A percentile compares a stretch with the other conserved stretches of the same genome.
These are phyloP conservation scores for Suillus spraguei DNA, from an alignment of 768 basidiomycete genomes.

Conservation along the genomic window DNA sequence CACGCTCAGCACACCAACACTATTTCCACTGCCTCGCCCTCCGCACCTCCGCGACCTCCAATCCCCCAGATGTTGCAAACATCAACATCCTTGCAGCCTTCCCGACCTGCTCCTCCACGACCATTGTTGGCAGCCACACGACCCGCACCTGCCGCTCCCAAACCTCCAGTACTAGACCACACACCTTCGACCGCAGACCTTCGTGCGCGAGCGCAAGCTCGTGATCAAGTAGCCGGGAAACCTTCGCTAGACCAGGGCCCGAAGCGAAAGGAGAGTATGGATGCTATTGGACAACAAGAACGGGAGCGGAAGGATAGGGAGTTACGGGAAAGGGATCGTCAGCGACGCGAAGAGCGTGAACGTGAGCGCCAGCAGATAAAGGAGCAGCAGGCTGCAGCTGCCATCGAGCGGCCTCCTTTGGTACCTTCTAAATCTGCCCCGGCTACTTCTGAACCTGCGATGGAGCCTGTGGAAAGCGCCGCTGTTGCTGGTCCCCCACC, in stretches of 20 bases:
- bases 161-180: constrained; percentile 44
- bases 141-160: constrained; percentile 55
- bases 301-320: constrained; percentile 35
- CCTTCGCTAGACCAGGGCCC: constrained; percentile 37
- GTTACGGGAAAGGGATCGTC: constrained; percentile 39
- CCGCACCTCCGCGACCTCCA: constrained; percentile 26
- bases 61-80: constrained; percentile 29
- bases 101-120: constrained; percentile 69
- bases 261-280: constrained; percentile 54
- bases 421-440: constrained; percentile 46
- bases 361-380: constrained; percentile 25
- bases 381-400: constrained; percentile 29
- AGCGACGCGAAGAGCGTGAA: constrained; percentile 39
- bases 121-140: constrained; percentile 60
- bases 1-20: constrained; percentile 43
- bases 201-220: constrained; percentile 62
- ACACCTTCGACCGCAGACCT: constrained; percentile 68
- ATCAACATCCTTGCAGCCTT: constrained; percentile 50
- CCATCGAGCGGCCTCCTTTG: constrained; percentile 42
- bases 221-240: constrained; percentile 35
- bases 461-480: constrained; percentile 47
- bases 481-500: constrained; percentile 56
- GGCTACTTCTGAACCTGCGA: constrained; percentile 44
- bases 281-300: constrained; percentile 37
- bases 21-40: constrained; percentile 38